Evolutionary conservation across 2,329 filamentous ascomycete genomes (phyloP), one percentile per base, ranked within the genome.

Genomic region (Fusarium anthophilum): DNA sequence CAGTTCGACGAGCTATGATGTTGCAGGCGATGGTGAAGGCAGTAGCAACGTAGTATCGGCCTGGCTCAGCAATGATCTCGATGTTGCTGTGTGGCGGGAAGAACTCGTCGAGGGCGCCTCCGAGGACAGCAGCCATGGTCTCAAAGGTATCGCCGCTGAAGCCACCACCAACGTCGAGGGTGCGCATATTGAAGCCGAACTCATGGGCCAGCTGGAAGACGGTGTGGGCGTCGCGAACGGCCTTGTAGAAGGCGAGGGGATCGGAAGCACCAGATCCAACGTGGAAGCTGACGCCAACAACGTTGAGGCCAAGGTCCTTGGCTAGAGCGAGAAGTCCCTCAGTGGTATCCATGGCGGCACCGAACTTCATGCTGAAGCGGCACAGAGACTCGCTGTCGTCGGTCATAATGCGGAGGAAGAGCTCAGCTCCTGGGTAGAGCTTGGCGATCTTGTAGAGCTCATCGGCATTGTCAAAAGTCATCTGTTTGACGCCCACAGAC

Each of bases 401-500:
- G 69, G 96, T 99, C 81, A 95, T 88, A 85, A 99, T 99, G 79
- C 96, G 95, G 70, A 99, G 88, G 84, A 93, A 97, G 47, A 99
- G 91, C 86, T 98, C 94, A 35, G 96, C 96, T 54, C 91, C 91
- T 6, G 96, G 96, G 81, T 90, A 98, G 78, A 96, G 90, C 83
- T 94, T 93, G 84, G 97, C 96, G 83, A 97, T 96, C 89, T 99
- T 99, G 90, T 96, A 94, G 59, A 99, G 90, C 88, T 99, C 96
- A 83, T 99, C 96, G 82, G 93, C 91, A 79, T 99, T 99, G 89
- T 99, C 96, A 81, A 99, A 98, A 6, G 96, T 99, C 96, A 99
- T 98, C 88, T 98, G 94, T 86, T 93, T 96, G 82, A 99, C 96
- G 77, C 93, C 93, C 76, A 92, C 88, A 81, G 91, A 89, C 80